These are phyloP conservation scores for Pythium oligandrum DNA, from an alignment of 352 stramenopile genomes.

Conservation along the genomic window DNA sequence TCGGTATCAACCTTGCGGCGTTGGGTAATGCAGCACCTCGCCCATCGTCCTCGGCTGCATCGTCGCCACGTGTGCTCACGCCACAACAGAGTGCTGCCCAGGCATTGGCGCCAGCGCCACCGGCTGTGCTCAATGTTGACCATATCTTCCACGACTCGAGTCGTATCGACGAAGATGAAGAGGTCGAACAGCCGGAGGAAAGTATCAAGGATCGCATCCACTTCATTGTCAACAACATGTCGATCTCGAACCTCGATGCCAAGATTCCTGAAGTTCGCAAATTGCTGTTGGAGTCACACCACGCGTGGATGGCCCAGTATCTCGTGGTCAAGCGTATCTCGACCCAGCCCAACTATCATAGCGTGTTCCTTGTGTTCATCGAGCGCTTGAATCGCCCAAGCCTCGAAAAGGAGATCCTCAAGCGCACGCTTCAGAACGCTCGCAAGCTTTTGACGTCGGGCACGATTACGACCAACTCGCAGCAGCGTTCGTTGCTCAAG, in stretches of 20 bases:
- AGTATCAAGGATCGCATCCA: conserved; percentile 95
- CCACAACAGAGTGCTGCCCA: conserved; percentile 12
- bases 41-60: conserved; percentile 23
- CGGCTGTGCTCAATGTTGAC: conserved; percentile 63
- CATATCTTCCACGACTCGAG: conserved; percentile 82
- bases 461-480: conserved; percentile 98
- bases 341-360: conserved; percentile 98
- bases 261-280: conserved; percentile 96
- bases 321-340: conserved; percentile 98
- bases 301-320: conserved; percentile 98
- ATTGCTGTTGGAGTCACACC: conserved; percentile 91
- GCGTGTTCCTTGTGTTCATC: conserved; percentile 97
- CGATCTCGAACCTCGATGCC: conserved; percentile 94
- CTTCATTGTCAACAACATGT: conserved; percentile 99
- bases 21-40: conserved; percentile 7
- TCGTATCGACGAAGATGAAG: conserved; percentile 53
- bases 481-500: conserved; percentile 97
- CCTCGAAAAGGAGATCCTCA: conserved; percentile 93
- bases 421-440: conserved; percentile 94
- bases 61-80: conserved; percentile 37
- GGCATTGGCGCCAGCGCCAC: conserved; percentile 25
- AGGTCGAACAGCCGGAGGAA: conserved; percentile 69
- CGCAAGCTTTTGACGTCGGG: conserved; percentile 95
- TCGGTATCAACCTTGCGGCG: background rate
- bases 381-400: conserved; percentile 93